Conservation (phyloP, 2,329 filamentous ascomycete species). For the Phyllosticta citriasiana region DNA sequence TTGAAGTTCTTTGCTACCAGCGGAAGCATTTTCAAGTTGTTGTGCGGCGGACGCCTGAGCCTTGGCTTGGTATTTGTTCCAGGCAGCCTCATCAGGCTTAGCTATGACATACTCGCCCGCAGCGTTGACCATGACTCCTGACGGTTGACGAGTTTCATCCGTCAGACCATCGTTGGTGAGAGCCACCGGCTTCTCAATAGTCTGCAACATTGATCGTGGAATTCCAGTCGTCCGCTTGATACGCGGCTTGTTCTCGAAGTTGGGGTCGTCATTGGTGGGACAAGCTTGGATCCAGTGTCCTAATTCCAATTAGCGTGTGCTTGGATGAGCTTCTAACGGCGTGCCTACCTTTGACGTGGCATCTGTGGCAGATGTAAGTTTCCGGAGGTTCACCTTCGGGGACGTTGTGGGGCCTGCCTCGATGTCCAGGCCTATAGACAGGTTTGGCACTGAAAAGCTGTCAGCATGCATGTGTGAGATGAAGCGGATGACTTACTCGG, state of each 20-base stretch:
- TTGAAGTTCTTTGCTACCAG: constrained; percentile 76
- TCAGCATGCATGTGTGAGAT: constrained; percentile 3
- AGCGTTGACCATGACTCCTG: constrained; percentile 93
- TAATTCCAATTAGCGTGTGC: constrained; percentile 23
- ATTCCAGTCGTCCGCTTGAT: constrained; percentile 97
- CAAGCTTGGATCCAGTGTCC: constrained; percentile 98
- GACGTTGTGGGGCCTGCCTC: constrained; percentile 59
- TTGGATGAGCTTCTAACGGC: not conserved
- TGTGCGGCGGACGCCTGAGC: constrained; percentile 76
- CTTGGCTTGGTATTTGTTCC: constrained; percentile 96
- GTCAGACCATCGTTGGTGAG: constrained; percentile 61
- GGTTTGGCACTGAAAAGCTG: constrained; percentile 30
- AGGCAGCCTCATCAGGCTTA: constrained; percentile 87
- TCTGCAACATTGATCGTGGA: constrained; percentile 88
- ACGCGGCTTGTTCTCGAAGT: constrained; percentile 84
- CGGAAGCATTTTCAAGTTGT: constrained; percentile 58
- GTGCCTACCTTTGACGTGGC: constrained; percentile 68
- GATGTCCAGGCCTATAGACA: constrained; percentile 29
- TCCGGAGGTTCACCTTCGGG: constrained; percentile 89
- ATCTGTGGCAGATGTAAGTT: constrained; percentile 93
- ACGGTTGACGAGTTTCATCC: constrained; percentile 71
- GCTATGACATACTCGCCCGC: constrained; percentile 97
- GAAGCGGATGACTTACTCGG: constrained; percentile 41
- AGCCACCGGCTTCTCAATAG: constrained; percentile 80
- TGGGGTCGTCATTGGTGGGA: constrained; percentile 96